A percentile compares a stretch with the other conserved stretches of the same genome.
Conservation (phyloP, 2,329 filamentous ascomycete genomes). For the Colletotrichum paranaense region DNA sequence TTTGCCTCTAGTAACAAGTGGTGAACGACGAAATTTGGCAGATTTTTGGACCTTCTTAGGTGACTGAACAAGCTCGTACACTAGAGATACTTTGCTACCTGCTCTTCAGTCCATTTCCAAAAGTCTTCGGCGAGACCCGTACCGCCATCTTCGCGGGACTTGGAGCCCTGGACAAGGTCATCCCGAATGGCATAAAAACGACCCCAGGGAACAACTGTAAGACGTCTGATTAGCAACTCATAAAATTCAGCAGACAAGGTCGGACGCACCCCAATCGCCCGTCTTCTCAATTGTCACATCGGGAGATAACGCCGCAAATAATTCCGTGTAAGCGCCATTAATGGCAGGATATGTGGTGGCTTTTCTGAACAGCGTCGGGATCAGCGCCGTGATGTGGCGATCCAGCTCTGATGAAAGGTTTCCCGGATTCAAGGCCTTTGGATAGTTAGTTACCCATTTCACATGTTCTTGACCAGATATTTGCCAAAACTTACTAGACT, state of each 20-base stretch:
- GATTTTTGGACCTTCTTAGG: not conserved
- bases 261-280: conserved; percentile 44
- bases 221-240: not conserved
- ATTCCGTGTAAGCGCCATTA: conserved; percentile 59
- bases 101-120: conserved; percentile 55
- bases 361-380: conserved; percentile 25
- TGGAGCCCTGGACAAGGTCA: conserved; percentile 43
- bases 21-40: not conserved
- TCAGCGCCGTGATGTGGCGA: conserved; percentile 33
- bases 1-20: not conserved
- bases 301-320: conserved; percentile 58
- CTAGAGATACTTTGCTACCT: conserved; percentile 42
- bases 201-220: conserved; percentile 51
- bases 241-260: not conserved
- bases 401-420: conserved; percentile 51
- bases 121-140: conserved; percentile 49
- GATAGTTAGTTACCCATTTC: not conserved
- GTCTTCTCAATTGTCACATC: conserved; percentile 53
- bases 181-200: conserved; percentile 45
- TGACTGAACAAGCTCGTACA: not conserved
- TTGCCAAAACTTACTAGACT: conserved; percentile 30
- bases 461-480: not conserved
- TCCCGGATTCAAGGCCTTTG: conserved; percentile 50
- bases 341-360: conserved; percentile 42
- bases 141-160: conserved; percentile 50